These are phyloP conservation scores for Phlebopus sp. DNA, from an alignment of 1,284 basidiomycete genomes.

Conservation along the genomic window DNA sequence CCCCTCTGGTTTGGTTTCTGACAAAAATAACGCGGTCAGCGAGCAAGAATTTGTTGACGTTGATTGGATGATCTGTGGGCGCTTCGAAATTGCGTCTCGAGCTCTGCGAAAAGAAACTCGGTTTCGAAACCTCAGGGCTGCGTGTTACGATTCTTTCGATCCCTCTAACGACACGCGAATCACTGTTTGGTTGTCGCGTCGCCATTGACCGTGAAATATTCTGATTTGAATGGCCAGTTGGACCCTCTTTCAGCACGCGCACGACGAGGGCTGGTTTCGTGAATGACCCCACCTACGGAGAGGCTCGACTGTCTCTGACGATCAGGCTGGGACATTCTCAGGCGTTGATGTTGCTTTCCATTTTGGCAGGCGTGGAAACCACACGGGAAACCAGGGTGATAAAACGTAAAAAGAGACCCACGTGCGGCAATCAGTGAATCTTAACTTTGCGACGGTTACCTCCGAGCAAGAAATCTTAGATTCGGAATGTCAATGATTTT, in stretches of 20 bases:
- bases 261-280: too few species aligned
- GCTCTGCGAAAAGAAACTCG: background rate
- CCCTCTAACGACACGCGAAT: background rate
- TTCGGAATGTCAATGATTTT: conserved; percentile 15
- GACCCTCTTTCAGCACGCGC: background rate
- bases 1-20: too few species aligned
- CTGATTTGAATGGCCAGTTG: too few species aligned
- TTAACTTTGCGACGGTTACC: background rate
- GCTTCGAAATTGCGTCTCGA: background rate
- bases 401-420: conserved; percentile 5
- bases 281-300: too few species aligned
- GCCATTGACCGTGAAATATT: too few species aligned
- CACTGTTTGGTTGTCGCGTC: too few species aligned
- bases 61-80: background rate
- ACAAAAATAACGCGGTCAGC: background rate
- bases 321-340: background rate
- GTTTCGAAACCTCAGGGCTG: background rate
- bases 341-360: background rate
- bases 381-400: conserved; percentile 1
- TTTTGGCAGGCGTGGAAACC: conserved; percentile 1
- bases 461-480: conserved; percentile 12
- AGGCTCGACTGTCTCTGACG: background rate
- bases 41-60: background rate
- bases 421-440: conserved; percentile 1
- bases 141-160: background rate